Percentiles rank a stretch among this genome's conserved stretches.
Conservation (phyloP, 2,329 filamentous ascomycete species). For the Dothideomycetes sp. region DNA sequence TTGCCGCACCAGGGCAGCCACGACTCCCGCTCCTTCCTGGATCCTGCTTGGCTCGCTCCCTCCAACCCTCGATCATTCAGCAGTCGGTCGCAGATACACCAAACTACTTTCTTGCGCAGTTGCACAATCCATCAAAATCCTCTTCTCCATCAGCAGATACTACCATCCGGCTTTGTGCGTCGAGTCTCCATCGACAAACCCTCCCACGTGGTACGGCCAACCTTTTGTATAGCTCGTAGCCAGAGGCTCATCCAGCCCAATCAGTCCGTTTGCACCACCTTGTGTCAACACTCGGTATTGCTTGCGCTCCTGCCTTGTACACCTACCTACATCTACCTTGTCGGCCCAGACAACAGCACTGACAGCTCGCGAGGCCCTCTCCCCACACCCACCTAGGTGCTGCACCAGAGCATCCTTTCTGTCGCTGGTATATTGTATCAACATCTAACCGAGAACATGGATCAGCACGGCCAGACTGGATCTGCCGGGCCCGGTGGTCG, state of each 20-base stretch:
- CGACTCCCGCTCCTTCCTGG: constrained; percentile 9
- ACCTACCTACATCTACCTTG: neutral
- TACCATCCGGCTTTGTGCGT: neutral
- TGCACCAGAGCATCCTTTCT: neutral
- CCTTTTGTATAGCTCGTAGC: neutral
- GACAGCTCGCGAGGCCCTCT: neutral
- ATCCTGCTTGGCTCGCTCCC: neutral
- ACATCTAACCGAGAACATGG: constrained; percentile 20
- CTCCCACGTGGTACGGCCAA: neutral
- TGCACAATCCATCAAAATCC: neutral
- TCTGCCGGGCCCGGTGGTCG: constrained; percentile 65
- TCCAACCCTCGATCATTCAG: constrained; percentile 5
- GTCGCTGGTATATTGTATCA: neutral
- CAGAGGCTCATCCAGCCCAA: neutral
- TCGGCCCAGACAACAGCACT: neutral
- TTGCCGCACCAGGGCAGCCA: constrained; percentile 9
- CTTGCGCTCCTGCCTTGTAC: neutral
- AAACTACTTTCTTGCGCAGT: too few relatives aligned
- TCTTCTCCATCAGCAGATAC: neutral
- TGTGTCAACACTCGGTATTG: neutral
- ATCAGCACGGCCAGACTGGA: constrained; percentile 39
- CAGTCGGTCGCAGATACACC: constrained; percentile 2
- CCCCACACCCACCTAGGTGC: neutral
- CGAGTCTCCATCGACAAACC: neutral
- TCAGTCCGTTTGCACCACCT: neutral